phyloP scores from a whole-genome alignment of 169 alveolate species.

The Besnoitia besnoiti region DNA sequence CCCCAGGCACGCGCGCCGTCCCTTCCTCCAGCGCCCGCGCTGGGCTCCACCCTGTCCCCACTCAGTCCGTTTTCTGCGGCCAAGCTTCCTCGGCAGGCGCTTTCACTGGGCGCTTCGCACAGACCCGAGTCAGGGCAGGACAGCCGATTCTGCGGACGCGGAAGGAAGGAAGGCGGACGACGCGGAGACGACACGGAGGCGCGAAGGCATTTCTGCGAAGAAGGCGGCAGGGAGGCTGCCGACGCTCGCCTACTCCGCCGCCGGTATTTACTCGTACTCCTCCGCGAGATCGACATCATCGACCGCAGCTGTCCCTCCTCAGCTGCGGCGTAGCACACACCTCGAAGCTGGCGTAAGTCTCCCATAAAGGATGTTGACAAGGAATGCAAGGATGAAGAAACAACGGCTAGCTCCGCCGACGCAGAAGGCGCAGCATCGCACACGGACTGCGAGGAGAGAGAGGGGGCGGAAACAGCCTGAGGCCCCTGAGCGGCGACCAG shows the following conservation, averaged over 20 bases:
- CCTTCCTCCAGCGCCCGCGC: too few relatives aligned
- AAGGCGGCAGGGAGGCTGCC: background rate
- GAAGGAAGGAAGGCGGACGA: too few relatives aligned
- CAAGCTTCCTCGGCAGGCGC: too few relatives aligned
- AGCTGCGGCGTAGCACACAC: constrained; percentile 19
- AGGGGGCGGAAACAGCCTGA: background rate
- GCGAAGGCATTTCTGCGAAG: background rate
- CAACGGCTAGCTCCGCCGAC: background rate
- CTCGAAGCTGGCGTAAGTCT: constrained; percentile 28
- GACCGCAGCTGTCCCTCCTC: background rate
- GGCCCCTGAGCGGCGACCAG: background rate
- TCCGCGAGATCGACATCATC: constrained; percentile 1
- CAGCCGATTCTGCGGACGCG: too few relatives aligned
- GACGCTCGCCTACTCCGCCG: background rate
- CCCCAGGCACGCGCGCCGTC: too few relatives aligned
- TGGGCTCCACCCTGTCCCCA: too few relatives aligned
- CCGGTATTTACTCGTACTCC: background rate
- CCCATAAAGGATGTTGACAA: background rate
- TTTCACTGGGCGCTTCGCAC: too few relatives aligned
- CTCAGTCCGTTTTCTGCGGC: too few relatives aligned
- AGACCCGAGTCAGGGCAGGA: too few relatives aligned
- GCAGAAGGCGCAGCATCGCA: background rate
- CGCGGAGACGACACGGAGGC: too few relatives aligned
- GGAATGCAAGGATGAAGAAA: background rate
- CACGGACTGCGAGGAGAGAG: background rate